Evolutionary conservation across 2,329 filamentous ascomycete species (phyloP).

Genomic region (Aspergillus versicolor): DNA sequence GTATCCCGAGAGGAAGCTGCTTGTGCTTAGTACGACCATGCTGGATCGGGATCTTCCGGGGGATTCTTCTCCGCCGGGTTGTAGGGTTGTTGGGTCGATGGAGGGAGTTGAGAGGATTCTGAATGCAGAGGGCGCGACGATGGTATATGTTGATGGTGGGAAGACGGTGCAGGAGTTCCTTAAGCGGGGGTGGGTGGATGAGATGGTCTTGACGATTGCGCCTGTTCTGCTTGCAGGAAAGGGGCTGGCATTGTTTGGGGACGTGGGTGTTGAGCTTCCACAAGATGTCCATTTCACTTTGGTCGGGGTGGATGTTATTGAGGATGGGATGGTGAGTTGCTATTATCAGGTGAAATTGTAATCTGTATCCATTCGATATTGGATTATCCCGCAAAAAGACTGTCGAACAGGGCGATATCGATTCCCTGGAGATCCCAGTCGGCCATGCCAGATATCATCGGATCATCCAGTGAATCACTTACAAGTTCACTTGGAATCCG

Average conservation of each 20-base stretch:
- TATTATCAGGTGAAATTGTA: constrained; percentile 1
- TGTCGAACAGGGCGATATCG: constrained; percentile 11
- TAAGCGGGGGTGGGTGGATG: constrained; percentile 11
- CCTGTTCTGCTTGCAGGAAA: constrained; percentile 4
- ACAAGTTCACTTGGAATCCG: background rate
- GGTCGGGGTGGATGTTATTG: constrained; percentile 10
- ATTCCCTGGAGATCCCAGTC: constrained; percentile 8
- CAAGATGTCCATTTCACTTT: constrained; percentile 2
- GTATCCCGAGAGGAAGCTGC: constrained; percentile 2
- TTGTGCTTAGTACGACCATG: constrained; percentile 5
- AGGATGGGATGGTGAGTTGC: constrained; percentile 11
- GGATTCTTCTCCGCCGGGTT: background rate
- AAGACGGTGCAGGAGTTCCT: constrained; percentile 9
- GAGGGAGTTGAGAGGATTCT: constrained; percentile 1
- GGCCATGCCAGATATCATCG: background rate
- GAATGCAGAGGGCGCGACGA: background rate
- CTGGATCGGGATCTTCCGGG: background rate
- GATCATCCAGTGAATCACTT: background rate
- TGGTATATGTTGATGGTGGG: constrained; percentile 12
- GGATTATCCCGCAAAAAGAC: background rate
- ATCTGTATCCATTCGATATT: background rate
- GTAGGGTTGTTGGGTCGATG: background rate
- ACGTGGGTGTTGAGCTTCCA: background rate
- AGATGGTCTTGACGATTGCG: constrained; percentile 10
- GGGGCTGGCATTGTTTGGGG: background rate